Evolutionary conservation across 2,329 filamentous ascomycete species (phyloP).

Genomic region (Pseudocercospora fijiensis): DNA sequence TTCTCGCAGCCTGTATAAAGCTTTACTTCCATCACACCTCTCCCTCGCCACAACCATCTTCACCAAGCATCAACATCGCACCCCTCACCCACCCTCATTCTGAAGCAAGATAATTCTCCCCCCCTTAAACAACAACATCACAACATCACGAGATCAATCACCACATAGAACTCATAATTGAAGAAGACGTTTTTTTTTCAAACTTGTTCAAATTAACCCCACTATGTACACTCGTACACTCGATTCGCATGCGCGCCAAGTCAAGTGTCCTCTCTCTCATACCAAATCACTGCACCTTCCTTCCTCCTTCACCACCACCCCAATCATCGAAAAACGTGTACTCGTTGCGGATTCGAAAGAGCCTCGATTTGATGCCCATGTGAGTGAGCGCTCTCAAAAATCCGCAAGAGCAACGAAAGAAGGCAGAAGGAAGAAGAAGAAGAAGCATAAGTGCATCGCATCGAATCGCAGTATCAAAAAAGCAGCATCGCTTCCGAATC

Average conservation of each 20-base stretch:
- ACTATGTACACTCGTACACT: not conserved
- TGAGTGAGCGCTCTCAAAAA: conserved; percentile 17
- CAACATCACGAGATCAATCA: too few species aligned
- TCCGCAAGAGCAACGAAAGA: conserved; percentile 13
- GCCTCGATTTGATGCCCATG: too few species aligned
- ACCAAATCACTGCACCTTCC: not conserved
- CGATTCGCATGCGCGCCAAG: not conserved
- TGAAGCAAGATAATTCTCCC: too few species aligned
- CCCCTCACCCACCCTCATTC: too few species aligned
- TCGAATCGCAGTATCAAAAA: conserved; percentile 16
- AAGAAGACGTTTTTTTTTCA: too few species aligned
- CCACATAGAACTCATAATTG: too few species aligned
- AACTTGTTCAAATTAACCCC: not conserved
- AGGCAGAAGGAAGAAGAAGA: conserved; percentile 9
- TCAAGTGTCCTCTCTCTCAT: not conserved
- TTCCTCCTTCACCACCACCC: not conserved
- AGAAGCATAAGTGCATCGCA: conserved; percentile 20
- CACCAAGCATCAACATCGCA: too few species aligned
- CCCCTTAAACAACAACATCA: too few species aligned
- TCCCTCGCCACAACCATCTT: too few species aligned
- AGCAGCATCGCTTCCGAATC: conserved; percentile 2
- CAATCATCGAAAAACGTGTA: conserved; percentile 13
- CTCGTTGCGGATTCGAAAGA: conserved; percentile 11
- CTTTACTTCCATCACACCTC: too few species aligned
- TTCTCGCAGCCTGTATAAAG: too few species aligned